Percentiles rank a stretch among this genome's conserved stretches.
Conservation (phyloP, 2,329 filamentous ascomycete species). For the Chrysoporthe deuterocubensis region DNA sequence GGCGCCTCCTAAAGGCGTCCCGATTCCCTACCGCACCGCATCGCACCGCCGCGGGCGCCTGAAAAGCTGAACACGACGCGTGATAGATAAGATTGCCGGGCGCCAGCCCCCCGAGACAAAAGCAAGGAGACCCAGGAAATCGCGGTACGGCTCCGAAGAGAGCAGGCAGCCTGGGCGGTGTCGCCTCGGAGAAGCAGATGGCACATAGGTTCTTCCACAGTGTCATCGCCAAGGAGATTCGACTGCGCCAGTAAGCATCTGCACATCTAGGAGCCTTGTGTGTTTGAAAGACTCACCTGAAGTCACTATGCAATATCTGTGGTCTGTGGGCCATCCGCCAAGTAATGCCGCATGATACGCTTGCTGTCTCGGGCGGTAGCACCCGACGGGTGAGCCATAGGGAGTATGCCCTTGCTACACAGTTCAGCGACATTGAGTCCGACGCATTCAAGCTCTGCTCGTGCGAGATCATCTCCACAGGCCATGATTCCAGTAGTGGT, state of each 20-base stretch:
- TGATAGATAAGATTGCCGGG: too few species aligned
- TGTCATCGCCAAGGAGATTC: not conserved
- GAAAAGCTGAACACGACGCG: too few species aligned
- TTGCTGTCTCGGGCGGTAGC: too few species aligned
- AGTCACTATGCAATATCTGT: not conserved
- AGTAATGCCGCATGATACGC: too few species aligned
- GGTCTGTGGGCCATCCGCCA: not conserved
- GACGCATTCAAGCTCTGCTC: slow-evolving; percentile 3
- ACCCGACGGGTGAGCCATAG: too few species aligned
- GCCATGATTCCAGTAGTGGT: not conserved
- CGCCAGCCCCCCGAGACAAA: too few species aligned
- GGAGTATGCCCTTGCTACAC: too few species aligned
- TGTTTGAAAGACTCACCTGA: not conserved
- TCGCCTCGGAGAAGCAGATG: not conserved
- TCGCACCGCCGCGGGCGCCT: too few species aligned
- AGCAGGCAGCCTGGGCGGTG: not conserved
- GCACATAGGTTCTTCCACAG: not conserved
- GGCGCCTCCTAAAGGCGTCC: too few species aligned
- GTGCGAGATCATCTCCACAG: slow-evolving; percentile 8
- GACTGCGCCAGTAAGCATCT: slow-evolving; percentile 1
- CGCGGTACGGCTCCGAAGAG: not conserved
- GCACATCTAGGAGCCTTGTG: not conserved
- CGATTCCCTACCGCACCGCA: too few species aligned
- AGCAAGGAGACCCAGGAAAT: too few species aligned
- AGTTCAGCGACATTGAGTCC: not conserved